These are phyloP conservation scores for Ascochyta clinopodiicola DNA, from an alignment of 2,329 filamentous ascomycete genomes.

Conservation along the genomic window DNA sequence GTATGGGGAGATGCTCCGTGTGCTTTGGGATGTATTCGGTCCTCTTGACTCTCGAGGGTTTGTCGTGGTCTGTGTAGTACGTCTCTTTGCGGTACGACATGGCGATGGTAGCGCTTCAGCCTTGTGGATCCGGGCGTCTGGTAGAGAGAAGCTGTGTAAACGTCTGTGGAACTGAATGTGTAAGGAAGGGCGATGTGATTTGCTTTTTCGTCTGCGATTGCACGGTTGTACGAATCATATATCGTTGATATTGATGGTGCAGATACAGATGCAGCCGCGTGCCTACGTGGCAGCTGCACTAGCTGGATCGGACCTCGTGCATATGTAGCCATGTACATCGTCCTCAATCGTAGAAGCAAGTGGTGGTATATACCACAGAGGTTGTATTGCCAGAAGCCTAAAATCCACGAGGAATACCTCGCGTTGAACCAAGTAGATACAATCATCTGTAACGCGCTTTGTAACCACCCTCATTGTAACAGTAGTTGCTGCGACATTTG, in stretches of 20 bases:
- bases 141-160: background rate
- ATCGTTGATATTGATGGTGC: background rate
- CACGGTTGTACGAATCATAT: background rate
- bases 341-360: no score
- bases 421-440: no score
- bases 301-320: conserved; percentile 4
- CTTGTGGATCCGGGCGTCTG: background rate
- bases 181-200: background rate
- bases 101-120: background rate
- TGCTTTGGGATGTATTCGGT: background rate
- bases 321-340: background rate
- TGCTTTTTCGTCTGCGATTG: background rate
- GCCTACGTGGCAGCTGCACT: conserved; percentile 12
- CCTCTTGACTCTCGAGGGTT: background rate
- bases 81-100: background rate
- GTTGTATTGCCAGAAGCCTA: no score
- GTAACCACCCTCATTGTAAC: no score
- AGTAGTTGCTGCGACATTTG: no score
- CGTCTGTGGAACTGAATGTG: background rate
- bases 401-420: no score
- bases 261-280: background rate
- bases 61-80: background rate
- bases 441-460: no score
- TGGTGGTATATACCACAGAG: no score
- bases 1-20: background rate